Evolutionary conservation across 306 rosid genomes (phyloP), one percentile per base, ranked within the genome.

Genomic region (Trichosanthes truncata): DNA sequence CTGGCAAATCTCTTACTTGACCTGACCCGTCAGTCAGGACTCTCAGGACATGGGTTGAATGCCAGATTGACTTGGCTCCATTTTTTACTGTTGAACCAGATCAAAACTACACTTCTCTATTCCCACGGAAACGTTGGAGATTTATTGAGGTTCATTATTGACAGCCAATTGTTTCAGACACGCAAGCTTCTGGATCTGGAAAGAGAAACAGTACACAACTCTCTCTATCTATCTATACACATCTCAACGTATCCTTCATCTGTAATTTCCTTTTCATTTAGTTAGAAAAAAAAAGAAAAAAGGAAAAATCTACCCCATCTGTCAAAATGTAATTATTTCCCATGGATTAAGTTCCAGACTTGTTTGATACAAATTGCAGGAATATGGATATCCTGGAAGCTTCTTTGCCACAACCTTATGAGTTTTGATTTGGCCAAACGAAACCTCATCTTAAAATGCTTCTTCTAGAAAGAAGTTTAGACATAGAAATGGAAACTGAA

Each of bases 1-100:
- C 90, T 18, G 92, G 88, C 53, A 83, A 81, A 87, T 87, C 92
- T 51, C 90, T 88, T 71, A 85, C 90, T 46, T 89, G 85, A 12
- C 25, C 18, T 89, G 85, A 12, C 25, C 18, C 75, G 6, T 66
- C 73, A 40, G 48, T 61, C 52, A 26, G 18, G 63, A 38, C n/a
- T n/a, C 69, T 36, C 45, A 11, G 38, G 45, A 55, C 80, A 36
- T 29, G 6, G 35, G 52, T 57, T 77, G 23, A 77, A 38, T 77
- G 17, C 80, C 53, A 13, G 80, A 25, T 21, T 77, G 12, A 35
- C 36, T 76, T 76, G 63, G 51, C 80, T 76, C 25, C 66, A 56
- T 9, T 56, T 20, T 56, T 29, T 0, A 25, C 41, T 8, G 7
- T 29, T 10, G 20, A 69, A 69, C 21, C 57, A 26, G 77, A 23